Base-by-base conservation (phyloP, 495 filamentous ascomycete species). In the Poronia punctata region DNA sequence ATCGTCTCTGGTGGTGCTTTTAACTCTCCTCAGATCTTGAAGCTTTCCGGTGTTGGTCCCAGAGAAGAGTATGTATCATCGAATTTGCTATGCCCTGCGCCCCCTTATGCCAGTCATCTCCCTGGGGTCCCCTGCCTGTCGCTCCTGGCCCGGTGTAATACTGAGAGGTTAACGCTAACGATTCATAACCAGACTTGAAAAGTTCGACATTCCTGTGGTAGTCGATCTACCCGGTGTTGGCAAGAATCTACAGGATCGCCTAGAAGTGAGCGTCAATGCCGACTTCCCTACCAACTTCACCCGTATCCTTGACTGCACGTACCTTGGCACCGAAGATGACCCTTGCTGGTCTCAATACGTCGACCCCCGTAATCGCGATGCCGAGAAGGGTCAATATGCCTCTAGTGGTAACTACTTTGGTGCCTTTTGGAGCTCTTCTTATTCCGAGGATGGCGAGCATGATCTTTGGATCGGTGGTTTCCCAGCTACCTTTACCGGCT, bases 231-330 rank as follows among this genome's bases (percentile, higher is more conserved):
- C 78, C 0, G 76, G 72, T 9, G 79, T 84, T 0, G 82, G 82
- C 29, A 63, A 64, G 10, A 84, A 84, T 54, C 60, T 84, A 1
- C 78, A 82, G 35, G 78, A 84, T 49, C 76, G 75, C 52, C 77
- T 78, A 53, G 78, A 82, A 38, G 65, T 62, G 20, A 47, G 59
- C 20, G 66, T 80, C 3, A 61, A 66, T 22, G 70, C 59, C 35
- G 54, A 64, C 1, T 54, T 60, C 5, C 65, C 70, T 22, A 30
- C 52, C 12, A 54, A 71, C 50, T 73, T 66, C 46, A 48, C 54
- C 1, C 52, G 63, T 0, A 55, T 73, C 19, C 35, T 55, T 7
- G 68, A 64, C 34, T 80, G 75, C 55, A 72, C 71, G 1, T 64
- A 61, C 53, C 48, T 63, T 45, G 45, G 52, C 12, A 54, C 46